Base-by-base conservation (phyloP, 2,329 filamentous ascomycete species). In the Botrytis fabae region DNA sequence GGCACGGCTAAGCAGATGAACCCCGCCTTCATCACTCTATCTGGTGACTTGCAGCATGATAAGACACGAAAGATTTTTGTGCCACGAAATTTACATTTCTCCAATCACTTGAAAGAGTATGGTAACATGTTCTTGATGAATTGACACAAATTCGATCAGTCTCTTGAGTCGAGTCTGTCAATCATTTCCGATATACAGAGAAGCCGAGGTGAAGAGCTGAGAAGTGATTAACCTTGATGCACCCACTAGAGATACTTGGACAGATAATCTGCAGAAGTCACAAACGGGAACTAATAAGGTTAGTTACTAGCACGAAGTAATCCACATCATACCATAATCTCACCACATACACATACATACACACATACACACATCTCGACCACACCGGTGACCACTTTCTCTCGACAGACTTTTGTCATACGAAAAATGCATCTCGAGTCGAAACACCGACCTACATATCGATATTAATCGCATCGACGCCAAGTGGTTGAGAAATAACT, bases 1-100 rank as follows among this genome's bases (percentile, higher is more conserved):
- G 60, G 70, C 70, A 71, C n/a, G 42, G 60, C 38, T n/a, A 65
- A 44, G n/a, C 69, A 62, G 66, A 71, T 54, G 46, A 54, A 74
- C 62, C 46, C 60, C 61, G 70, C 70, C 46, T 61, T 44, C 32
- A 28, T 51, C 44, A 66, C 32, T 38, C 6, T 38, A 38, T 66
- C 64, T 48, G 64, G 46, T 66, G 64, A 28, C 64, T 40, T 54
- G 64, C 35, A 66, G 64, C 12, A 14, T 54, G 32, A 66, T 54
- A 22, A 66, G 64, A 66, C 64, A 66, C 28, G 46, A 40, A 25
- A 25, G 16, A 35, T 25, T 40, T 54, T 28, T 66, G n/a, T 38
- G 46, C 14, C 38, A 54, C 46, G 22, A 51, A 20, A 28, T 16
- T 40, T 35, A 62, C n/a, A 32, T 28, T 25, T 63, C 61, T 32